phyloP scores from a whole-genome alignment of 176 grass and related monocot species.

The Oryza longistaminata region DNA sequence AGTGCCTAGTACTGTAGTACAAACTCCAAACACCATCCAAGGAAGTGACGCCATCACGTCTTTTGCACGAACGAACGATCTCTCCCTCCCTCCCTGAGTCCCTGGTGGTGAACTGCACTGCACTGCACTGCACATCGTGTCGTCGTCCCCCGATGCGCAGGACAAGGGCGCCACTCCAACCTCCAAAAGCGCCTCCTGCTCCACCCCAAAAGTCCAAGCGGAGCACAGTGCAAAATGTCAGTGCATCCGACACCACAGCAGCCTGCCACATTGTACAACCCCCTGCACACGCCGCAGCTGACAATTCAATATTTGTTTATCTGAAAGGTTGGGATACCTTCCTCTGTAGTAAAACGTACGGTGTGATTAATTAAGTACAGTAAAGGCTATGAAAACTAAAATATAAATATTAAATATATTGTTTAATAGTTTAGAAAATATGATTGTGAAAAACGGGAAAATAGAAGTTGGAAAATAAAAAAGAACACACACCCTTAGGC shows the following conservation, averaged over 20 bases:
- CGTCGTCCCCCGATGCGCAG: background rate
- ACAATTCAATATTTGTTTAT: background rate
- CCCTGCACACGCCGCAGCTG: constrained; percentile 21
- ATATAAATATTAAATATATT: too few relatives aligned
- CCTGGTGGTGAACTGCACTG: background rate
- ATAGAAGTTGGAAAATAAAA: too few relatives aligned
- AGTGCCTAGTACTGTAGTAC: too few relatives aligned
- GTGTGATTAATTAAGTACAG: too few relatives aligned
- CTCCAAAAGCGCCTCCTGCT: constrained; percentile 38
- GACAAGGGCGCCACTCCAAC: constrained; percentile 44
- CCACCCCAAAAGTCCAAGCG: constrained; percentile 15
- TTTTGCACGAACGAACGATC: background rate
- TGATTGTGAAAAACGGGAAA: too few relatives aligned
- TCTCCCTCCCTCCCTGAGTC: background rate
- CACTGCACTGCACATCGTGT: background rate
- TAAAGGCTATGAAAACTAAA: too few relatives aligned
- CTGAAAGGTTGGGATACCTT: too few relatives aligned
- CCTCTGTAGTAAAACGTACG: too few relatives aligned
- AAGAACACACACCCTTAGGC: too few relatives aligned
- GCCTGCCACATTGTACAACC: constrained; percentile 14
- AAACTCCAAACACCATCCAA: too few relatives aligned
- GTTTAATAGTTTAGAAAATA: too few relatives aligned
- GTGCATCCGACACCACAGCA: background rate
- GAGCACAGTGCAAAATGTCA: constrained; percentile 25
- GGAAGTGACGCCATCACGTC: background rate